Evolutionary conservation across 2,329 filamentous ascomycete genomes (phyloP), one percentile per base, ranked within the genome.

Genomic region (Pyrenophora graminea): DNA sequence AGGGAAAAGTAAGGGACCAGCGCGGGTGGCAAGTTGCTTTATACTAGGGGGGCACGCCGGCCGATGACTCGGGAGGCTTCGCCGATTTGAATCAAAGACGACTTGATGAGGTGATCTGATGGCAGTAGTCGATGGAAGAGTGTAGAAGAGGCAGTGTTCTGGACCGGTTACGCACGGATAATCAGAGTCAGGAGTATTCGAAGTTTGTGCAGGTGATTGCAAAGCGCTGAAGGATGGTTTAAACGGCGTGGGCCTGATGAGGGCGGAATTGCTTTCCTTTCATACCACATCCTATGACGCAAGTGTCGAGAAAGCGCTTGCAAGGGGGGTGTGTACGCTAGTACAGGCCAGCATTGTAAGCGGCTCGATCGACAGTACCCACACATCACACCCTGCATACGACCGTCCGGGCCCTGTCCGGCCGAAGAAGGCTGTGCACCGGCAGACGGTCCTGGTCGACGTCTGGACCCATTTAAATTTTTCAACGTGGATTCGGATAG

Each of bases 1-100:
- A 63, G 56, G 54, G 55, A 61, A 64, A 66, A 64, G 51, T 61
- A 68, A 62, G 58, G 62, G 63, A 57, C 63, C 58, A 62, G 53
- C 50, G 62, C 64, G 66, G 69, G 70, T 73, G 70, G 70, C 70
- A 56, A 73, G 64, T 62, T 59, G 45, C 58, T 70, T 71, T 72
- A 72, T 72, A 72, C 58, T 66, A 66, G 58, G 55, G 58, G 63
- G 55, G 58, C 62, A 57, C 55, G 63, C 55, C 55, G 54, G 56
- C 52, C 59, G 62, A 64, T 61, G 62, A 65, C 63, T 68, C 67
- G 67, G 67, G 52, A 61, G 55, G 61, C 53, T 31, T 59, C 60
- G 56, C 61, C 62, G 62, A 62, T 58, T 58, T 51, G 51, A 56
- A 48, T 46, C 51, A 53, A 53, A 47, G 46, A 57, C 48, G 34